Evolutionary conservation across 768 basidiomycete genomes (phyloP).

Genomic region (Cyathus striatus): DNA sequence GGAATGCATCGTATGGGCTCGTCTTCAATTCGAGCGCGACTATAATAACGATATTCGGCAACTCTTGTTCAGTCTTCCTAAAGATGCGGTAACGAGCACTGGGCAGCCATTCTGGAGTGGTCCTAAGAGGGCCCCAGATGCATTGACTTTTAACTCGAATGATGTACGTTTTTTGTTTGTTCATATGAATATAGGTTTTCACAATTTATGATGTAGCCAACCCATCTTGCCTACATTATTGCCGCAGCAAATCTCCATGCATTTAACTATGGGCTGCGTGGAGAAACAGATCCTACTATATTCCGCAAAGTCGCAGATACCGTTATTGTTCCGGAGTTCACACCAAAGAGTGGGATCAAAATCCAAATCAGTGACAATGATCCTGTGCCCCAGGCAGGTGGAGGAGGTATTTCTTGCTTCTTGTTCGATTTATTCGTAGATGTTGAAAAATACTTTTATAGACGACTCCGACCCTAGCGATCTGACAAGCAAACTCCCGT

Average conservation of each 20-base stretch:
- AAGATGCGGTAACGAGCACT: conserved; percentile 85
- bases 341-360: conserved; percentile 88
- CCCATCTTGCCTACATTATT: conserved; percentile 85
- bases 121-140: conserved; percentile 94
- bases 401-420: too few relatives aligned
- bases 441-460: too few relatives aligned
- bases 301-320: conserved; percentile 84
- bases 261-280: conserved; percentile 95
- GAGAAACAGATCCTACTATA: conserved; percentile 70
- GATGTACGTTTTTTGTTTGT: conserved; percentile 52
- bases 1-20: conserved; percentile 96
- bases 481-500: conserved; percentile 67
- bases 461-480: conserved; percentile 53
- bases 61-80: conserved; percentile 88
- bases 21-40: conserved; percentile 90
- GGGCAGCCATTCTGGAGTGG: conserved; percentile 99
- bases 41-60: conserved; percentile 93
- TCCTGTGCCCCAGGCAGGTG: conserved; percentile 60
- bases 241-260: conserved; percentile 95
- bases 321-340: conserved; percentile 86
- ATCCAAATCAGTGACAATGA: conserved; percentile 93
- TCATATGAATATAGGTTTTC: conserved; percentile 3
- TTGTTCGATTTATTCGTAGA: too few relatives aligned
- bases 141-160: conserved; percentile 79
- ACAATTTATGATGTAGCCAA: conserved; percentile 44